phyloP scores from a whole-genome alignment of 495 filamentous ascomycete genomes.

The Endocarpon pusillum region DNA sequence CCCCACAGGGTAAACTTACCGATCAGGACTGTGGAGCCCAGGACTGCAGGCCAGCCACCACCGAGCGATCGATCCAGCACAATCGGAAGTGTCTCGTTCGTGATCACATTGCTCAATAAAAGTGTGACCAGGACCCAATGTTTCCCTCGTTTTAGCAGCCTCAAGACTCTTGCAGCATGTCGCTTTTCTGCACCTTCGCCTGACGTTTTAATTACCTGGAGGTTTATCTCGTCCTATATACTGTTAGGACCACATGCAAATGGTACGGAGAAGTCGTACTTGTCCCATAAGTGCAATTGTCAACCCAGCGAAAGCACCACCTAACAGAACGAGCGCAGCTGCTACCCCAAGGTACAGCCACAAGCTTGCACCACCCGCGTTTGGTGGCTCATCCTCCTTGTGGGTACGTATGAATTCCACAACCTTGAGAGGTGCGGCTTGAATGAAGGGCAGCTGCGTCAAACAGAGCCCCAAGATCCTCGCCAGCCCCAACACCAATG shows the following conservation, averaged over 20 bases:
- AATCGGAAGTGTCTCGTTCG: constrained; percentile 92
- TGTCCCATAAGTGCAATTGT: constrained; percentile 70
- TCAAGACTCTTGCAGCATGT: constrained; percentile 66
- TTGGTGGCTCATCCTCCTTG: constrained; percentile 15
- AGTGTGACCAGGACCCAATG: constrained; percentile 98
- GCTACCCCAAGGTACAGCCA: constrained; percentile 58
- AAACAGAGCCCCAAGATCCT: constrained; percentile 30
- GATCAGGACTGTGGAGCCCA: constrained; percentile 84
- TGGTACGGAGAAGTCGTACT: constrained; percentile 9
- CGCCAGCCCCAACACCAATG: constrained; percentile 27
- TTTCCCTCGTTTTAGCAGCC: constrained; percentile 71
- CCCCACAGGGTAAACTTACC: constrained; percentile 35
- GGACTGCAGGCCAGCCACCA: constrained; percentile 84
- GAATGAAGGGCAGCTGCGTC: constrained; percentile 25
- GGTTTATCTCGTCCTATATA: constrained; percentile 81
- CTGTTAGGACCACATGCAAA: too few relatives aligned
- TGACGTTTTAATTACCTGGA: constrained; percentile 82
- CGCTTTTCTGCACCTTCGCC: constrained; percentile 64
- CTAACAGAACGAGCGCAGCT: constrained; percentile 59
- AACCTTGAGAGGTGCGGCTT: constrained; percentile 19
- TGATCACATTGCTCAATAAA: constrained; percentile 89
- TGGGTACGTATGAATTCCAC: not conserved
- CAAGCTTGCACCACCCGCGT: constrained; percentile 36
- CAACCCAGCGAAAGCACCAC: constrained; percentile 89
- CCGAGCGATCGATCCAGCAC: constrained; percentile 86